A percentile compares a stretch with the other conserved stretches of the same genome.
Conservation (phyloP, 225 moss, liverwort and hornwort species). For the Asterella californica region DNA sequence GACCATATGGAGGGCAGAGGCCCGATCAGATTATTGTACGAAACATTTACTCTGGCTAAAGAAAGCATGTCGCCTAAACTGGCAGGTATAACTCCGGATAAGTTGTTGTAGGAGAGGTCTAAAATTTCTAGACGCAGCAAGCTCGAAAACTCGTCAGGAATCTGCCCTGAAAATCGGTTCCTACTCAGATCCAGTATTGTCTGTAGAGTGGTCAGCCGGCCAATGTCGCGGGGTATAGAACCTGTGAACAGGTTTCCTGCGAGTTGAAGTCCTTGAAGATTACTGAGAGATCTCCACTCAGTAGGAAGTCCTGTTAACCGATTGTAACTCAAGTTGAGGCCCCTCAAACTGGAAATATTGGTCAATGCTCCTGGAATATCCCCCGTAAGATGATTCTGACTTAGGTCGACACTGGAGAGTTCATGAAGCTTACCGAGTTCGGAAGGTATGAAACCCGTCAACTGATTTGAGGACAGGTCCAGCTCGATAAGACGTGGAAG, state of each 20-base stretch:
- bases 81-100: slow-evolving; percentile 47
- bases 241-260: slow-evolving; percentile 19
- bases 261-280: slow-evolving; percentile 18
- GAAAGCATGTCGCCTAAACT: slow-evolving; percentile 36
- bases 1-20: background rate
- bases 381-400: slow-evolving; percentile 5
- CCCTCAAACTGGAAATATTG: background rate
- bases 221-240: slow-evolving; percentile 20
- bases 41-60: slow-evolving; percentile 20
- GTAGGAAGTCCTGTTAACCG: slow-evolving; percentile 18
- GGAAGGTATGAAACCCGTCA: slow-evolving; percentile 16
- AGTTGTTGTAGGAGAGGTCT: slow-evolving; percentile 28
- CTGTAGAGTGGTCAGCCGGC: slow-evolving; percentile 15
- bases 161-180: slow-evolving; percentile 19
- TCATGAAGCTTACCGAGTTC: background rate
- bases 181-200: slow-evolving; percentile 23
- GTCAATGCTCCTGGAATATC: slow-evolving; percentile 1
- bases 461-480: slow-evolving; percentile 21
- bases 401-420: background rate
- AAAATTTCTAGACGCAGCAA: slow-evolving; percentile 11
- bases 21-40: slow-evolving; percentile 29
- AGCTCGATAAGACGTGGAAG: slow-evolving; percentile 4
- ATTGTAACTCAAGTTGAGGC: slow-evolving; percentile 21
- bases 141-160: slow-evolving; percentile 19
- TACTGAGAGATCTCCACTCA: slow-evolving; percentile 8